Conservation (phyloP, 2,329 filamentous ascomycete genomes). For the Monilinia vaccinii-corymbosi region DNA sequence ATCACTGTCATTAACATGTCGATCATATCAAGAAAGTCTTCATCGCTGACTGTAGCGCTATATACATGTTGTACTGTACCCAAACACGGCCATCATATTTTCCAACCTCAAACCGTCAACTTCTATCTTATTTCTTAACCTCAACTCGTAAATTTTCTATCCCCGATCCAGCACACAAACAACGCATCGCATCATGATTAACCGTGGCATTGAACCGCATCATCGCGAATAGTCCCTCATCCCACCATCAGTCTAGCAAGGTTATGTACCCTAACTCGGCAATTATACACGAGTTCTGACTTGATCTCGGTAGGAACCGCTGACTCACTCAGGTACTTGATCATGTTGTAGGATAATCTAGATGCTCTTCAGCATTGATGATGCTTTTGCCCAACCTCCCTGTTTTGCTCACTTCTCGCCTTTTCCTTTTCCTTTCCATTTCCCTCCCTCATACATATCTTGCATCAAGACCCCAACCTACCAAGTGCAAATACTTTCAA, state of each 20-base stretch:
- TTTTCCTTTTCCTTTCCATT: not conserved
- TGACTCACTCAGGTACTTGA: not conserved
- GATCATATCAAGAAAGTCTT: not conserved
- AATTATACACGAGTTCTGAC: not conserved
- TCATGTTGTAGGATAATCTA: not conserved
- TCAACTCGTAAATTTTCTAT: not conserved
- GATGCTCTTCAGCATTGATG: not conserved
- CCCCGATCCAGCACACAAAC: not conserved
- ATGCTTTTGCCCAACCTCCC: not conserved
- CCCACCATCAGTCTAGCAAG: not conserved
- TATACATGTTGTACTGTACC: not conserved
- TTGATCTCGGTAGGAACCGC: not conserved
- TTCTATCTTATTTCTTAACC: not conserved
- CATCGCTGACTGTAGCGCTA: not conserved
- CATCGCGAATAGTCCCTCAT: not conserved
- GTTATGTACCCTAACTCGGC: not conserved
- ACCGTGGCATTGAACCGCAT: not conserved
- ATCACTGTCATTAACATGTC: not conserved
- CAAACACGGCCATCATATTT: not conserved
- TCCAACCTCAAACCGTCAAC: not conserved
- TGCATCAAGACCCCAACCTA: not conserved
- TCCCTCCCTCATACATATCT: not conserved
- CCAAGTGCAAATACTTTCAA: not conserved
- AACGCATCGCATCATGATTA: not conserved
- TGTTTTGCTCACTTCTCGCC: not conserved